These are phyloP conservation scores for Populus alba DNA, from an alignment of 345 rosid genomes.

Conservation along the genomic window DNA sequence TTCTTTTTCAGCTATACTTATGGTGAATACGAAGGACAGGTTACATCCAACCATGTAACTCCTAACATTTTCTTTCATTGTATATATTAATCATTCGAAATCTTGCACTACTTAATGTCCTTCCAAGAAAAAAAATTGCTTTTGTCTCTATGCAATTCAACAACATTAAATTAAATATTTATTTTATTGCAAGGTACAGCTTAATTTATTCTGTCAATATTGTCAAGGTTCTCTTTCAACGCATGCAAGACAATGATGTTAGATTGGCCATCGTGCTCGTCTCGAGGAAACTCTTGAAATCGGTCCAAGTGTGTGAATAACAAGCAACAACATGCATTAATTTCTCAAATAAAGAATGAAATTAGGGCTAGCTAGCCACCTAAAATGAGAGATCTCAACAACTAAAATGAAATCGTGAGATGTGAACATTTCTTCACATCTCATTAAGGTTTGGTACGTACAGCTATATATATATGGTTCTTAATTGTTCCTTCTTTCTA, in stretches of 20 bases:
- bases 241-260: background rate
- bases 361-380: constrained; percentile 24
- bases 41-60: no score
- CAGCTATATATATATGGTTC: background rate
- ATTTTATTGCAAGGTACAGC: no score
- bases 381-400: constrained; percentile 24
- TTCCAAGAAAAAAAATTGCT: no score
- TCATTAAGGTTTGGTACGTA: constrained; percentile 30
- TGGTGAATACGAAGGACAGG: no score
- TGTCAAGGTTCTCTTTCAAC: background rate
- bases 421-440: constrained; percentile 25
- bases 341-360: background rate
- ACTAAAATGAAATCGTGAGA: constrained; percentile 24
- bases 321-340: constrained; percentile 8
- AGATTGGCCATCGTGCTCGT: background rate
- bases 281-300: background rate
- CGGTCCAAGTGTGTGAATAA: background rate
- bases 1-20: no score
- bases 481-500: background rate
- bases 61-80: no score
- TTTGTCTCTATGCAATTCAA: no score
- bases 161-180: no score
- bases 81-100: no score
- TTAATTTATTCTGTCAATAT: no score
- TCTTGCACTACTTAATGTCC: no score